phyloP scores from a whole-genome alignment of 495 filamentous ascomycete species.

The Evansstolkia leycettana region DNA sequence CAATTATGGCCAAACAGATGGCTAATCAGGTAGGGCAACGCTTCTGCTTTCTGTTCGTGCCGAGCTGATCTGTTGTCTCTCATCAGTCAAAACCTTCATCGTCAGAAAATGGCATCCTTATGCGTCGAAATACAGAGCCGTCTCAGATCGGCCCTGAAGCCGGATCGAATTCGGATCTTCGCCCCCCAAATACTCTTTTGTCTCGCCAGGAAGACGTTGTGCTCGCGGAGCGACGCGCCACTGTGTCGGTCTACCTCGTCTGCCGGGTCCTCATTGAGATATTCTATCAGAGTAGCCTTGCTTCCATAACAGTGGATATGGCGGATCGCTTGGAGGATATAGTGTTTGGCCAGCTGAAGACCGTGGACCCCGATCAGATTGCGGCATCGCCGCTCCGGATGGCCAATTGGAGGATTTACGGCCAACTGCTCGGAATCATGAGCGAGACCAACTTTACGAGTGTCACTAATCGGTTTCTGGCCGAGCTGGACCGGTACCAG shows the following conservation, averaged over 20 bases:
- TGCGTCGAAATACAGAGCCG: constrained; percentile 45
- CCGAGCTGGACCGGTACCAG: constrained; percentile 65
- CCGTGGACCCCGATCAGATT: constrained; percentile 73
- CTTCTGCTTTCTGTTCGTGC: background rate
- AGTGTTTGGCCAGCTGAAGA: constrained; percentile 83
- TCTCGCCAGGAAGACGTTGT: constrained; percentile 55
- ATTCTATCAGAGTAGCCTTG: constrained; percentile 74
- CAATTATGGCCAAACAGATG: constrained; percentile 46
- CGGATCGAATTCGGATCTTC: constrained; percentile 14
- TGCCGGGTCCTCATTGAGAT: constrained; percentile 92
- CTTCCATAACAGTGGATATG: constrained; percentile 74
- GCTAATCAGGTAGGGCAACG: constrained; percentile 42
- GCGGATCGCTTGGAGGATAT: constrained; percentile 84
- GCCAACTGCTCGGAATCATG: constrained; percentile 86
- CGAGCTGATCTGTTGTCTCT: background rate
- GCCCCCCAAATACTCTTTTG: constrained; percentile 24
- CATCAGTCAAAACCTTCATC: constrained; percentile 16
- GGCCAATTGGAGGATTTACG: constrained; percentile 91
- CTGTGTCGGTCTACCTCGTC: constrained; percentile 86
- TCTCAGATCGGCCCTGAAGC: constrained; percentile 20
- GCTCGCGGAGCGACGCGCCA: constrained; percentile 74
- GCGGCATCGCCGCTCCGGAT: constrained; percentile 65
- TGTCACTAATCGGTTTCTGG: constrained; percentile 69
- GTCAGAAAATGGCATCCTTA: constrained; percentile 25
- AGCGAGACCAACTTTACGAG: constrained; percentile 78